Percentiles rank a stretch among this genome's conserved stretches.
phyloP scores from a whole-genome alignment of 805 yeast genomes.

The Nakazawaea ambrosiae region DNA sequence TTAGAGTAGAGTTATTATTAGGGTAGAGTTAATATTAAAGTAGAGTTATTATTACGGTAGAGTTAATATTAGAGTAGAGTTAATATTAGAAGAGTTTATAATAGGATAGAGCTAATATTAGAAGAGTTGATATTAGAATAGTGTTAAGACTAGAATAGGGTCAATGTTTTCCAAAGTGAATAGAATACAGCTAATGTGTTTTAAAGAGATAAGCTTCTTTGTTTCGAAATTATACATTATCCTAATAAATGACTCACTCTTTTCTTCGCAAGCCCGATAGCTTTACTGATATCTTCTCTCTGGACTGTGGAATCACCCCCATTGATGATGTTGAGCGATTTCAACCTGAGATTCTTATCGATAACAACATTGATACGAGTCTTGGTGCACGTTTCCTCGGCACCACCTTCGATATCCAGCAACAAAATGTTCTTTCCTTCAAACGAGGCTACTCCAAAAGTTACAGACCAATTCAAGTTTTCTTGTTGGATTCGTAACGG shows the following conservation, averaged over 20 bases:
- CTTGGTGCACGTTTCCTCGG: constrained; percentile 60
- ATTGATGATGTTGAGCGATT: constrained; percentile 22
- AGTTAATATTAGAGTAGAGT: no score
- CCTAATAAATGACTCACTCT: constrained; percentile 34
- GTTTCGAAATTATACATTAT: no score
- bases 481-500: constrained; percentile 32
- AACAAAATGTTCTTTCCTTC: constrained; percentile 39
- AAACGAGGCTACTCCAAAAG: constrained; percentile 52
- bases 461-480: constrained; percentile 37
- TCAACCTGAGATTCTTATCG: constrained; percentile 7
- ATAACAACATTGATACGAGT: constrained; percentile 45
- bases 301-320: constrained; percentile 44
- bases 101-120: no score
- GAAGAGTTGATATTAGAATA: no score
- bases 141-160: no score
- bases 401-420: constrained; percentile 79
- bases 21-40: no score
- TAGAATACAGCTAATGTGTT: no score
- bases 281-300: constrained; percentile 36
- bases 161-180: no score
- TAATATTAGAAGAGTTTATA: no score
- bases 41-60: no score
- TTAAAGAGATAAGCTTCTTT: no score
- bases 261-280: constrained; percentile 38
- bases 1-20: no score